Base-by-base conservation (phyloP, 2,329 filamentous ascomycete genomes). In the Lomentospora prolificans region DNA sequence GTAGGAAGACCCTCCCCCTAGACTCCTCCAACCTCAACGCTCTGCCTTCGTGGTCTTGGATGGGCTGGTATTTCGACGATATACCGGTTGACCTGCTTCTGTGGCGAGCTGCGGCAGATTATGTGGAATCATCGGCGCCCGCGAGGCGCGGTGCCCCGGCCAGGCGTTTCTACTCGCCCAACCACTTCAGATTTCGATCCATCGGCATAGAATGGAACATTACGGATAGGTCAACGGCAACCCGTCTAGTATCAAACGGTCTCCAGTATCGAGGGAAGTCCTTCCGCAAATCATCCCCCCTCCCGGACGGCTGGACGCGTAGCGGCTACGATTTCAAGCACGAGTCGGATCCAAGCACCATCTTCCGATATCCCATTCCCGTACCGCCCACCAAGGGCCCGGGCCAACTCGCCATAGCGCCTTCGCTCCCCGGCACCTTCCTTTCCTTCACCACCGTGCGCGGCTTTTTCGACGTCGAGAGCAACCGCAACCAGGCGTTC, bases 51-150 rank as follows among this genome's bases (percentile, higher is more conserved):
- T 75, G 73, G 73, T 73, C 72, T 28, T 75, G 73, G 73, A 71
- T 75, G 68, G 72, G 73, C 22, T 75, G 73, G 73, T 74, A 71
- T 68, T 73, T 72, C 56, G 73, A 75, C 56, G 70, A 68, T 27
- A 65, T 74, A 12, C 67, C 72, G 4, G 69, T 71, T 12, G 73
- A 75, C 55, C 59, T 75, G 56, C 65, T 63, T 4, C 63, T 75
- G 9, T 75, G 73, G 73, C 67, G 67, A 51, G 71, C 72, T 1
- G 69, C 71, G 1, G 70, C 70, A 7, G 72, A 75, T 60, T 75
- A 74, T 54, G 67, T 75, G 8, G 69, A 73, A 58, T 67, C 71
- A 27, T 65, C 69, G 5, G 64, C 62, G 8, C 58, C 64, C 1
- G 61, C 60, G 3, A 69, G 67, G 50, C 65, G 65, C 14, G 67